Base-by-base conservation (phyloP, 345 rosid species). In the Punica granatum region DNA sequence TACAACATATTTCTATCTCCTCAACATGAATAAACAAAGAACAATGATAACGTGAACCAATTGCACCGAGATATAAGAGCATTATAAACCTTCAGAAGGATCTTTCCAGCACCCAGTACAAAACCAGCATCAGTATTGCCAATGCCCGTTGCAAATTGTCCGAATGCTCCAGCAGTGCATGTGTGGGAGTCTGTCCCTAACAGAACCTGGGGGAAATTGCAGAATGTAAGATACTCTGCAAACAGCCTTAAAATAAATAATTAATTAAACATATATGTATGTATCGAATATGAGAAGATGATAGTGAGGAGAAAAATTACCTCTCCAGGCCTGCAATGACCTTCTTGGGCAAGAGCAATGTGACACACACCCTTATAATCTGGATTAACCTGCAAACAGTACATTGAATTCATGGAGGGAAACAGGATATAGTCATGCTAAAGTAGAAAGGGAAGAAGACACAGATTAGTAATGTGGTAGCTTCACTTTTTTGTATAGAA, bases 321-420 rank as follows among this genome's bases (percentile, higher is more conserved):
- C 96, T 94, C 99, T 75, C 98, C 98, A 64, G 98, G 99, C 72
- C 99, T 84, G 85, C 97, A 91, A 74, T 91, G 99, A 72, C 98
- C 99, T 82, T 94, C 99, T 85, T 94, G 98, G 46, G 99, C 98
- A 76, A 94, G 93, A 60, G 99, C 99, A 58, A 94, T 67, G 71
- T 94, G 99, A 75, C 98, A 94, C 72, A 94, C 99, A 56, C 99
- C 99, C 88, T 94, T 94, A 74, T 91, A 94, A 79, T 94, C 96
- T 65, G 93, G 99, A 71, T 94, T 94, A 60, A 79, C 99, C 99
- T 91, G 80, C 69, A 82, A 32, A 66, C 42, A 67, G 42, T 53
- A 64, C 64, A 26, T 70, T 65, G 35, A 23, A 56, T 43, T 18
- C 61, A 56, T 13, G 34, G 13, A 30, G 28, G 33, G 26, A 54